A percentile compares a stretch with the other conserved stretches of the same genome.
These are phyloP conservation scores for Smithsoniella earleae DNA, from an alignment of 163 green algal species.

Conservation along the genomic window DNA sequence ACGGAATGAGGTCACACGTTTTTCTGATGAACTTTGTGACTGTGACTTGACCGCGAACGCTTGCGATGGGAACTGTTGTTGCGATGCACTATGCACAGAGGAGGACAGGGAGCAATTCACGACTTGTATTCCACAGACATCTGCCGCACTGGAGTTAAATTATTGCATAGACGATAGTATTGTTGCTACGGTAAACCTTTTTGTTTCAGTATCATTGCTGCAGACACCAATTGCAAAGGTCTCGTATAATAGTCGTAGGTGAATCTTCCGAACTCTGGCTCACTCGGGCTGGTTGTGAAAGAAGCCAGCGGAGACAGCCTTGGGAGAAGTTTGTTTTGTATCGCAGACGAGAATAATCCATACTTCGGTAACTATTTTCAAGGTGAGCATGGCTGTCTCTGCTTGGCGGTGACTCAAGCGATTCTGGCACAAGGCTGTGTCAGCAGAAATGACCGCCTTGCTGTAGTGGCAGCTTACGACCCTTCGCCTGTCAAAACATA, in stretches of 20 bases:
- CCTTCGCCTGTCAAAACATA: too few relatives aligned
- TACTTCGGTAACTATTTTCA: constrained; percentile 12
- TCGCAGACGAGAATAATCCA: constrained; percentile 24
- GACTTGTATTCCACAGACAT: neutral
- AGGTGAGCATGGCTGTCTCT: too few relatives aligned
- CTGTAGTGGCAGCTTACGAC: too few relatives aligned
- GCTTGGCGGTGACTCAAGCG: too few relatives aligned
- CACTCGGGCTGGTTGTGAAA: neutral
- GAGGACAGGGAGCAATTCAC: neutral
- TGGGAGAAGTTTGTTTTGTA: neutral
- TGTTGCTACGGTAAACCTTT: neutral
- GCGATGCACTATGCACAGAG: neutral
- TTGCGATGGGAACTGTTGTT: constrained; percentile 26
- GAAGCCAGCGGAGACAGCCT: constrained; percentile 16
- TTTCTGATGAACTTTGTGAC: neutral
- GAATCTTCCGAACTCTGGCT: constrained; percentile 4
- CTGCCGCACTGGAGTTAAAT: neutral
- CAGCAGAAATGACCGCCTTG: too few relatives aligned
- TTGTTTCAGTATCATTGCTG: neutral
- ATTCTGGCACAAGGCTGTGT: too few relatives aligned
- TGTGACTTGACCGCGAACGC: constrained; percentile 17
- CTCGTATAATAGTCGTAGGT: constrained; percentile 2
- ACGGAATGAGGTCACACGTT: too few relatives aligned
- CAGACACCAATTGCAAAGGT: too few relatives aligned
- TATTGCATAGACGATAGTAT: neutral